Conservation (phyloP, 306 rosid genomes). For the Pachyrhizus erosus region DNA sequence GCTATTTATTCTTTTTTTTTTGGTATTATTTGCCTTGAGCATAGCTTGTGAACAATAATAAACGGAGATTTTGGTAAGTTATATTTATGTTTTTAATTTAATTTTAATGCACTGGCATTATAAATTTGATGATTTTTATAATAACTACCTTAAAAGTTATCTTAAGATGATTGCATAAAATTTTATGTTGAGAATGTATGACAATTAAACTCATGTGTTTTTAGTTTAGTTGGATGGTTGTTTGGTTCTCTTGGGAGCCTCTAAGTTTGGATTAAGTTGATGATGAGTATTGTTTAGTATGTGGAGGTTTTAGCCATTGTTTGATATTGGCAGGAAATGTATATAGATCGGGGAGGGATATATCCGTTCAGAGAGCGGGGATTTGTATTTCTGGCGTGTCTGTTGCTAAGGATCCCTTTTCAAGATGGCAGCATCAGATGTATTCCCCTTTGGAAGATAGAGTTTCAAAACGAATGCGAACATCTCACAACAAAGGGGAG, state of each 20-base stretch:
- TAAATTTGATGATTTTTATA: not conserved
- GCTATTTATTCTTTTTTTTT: not conserved
- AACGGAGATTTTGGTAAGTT: not conserved
- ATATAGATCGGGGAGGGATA: conserved; percentile 47
- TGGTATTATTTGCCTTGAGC: not conserved
- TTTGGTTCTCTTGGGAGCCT: not conserved
- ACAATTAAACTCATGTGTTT: not conserved
- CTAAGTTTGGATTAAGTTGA: conserved; percentile 4
- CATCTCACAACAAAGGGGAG: conserved; percentile 34
- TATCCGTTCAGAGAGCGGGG: conserved; percentile 50
- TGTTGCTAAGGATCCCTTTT: conserved; percentile 37
- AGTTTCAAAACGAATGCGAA: conserved; percentile 43
- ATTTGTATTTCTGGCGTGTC: conserved; percentile 45
- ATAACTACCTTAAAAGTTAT: not conserved
- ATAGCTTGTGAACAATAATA: not conserved
- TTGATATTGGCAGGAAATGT: conserved; percentile 63
- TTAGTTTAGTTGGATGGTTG: not conserved
- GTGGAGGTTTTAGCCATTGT: conserved; percentile 19
- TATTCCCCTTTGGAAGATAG: conserved; percentile 50
- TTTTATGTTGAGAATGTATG: not conserved
- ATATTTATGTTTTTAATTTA: not conserved
- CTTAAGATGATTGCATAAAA: not conserved
- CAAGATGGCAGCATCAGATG: conserved; percentile 41
- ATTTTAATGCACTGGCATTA: not conserved
- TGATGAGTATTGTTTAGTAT: not conserved